Evolutionary conservation across 129 eudicot species (phyloP).

Genomic region (Daucus carota): DNA sequence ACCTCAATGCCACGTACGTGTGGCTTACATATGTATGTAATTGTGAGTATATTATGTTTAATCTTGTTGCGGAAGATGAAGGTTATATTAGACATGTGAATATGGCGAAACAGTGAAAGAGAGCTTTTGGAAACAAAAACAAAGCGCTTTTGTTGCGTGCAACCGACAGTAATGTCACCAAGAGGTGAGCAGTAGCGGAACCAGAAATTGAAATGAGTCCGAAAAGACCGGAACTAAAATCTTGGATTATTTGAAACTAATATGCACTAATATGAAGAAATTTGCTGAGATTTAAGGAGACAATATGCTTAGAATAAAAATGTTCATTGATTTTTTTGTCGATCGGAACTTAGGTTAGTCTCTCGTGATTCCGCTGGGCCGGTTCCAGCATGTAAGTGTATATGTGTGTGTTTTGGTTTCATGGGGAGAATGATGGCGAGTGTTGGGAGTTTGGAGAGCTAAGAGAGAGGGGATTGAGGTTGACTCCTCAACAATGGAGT

Average conservation of each 20-base stretch:
- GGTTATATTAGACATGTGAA: background rate
- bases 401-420: background rate
- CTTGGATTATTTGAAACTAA: too few species aligned
- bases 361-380: too few species aligned
- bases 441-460: slow-evolving; percentile 4
- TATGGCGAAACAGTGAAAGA: background rate
- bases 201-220: too few species aligned
- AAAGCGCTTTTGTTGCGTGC: slow-evolving; percentile 11
- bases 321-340: too few species aligned
- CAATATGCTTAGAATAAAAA: too few species aligned
- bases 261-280: too few species aligned
- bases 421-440: background rate
- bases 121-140: background rate
- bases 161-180: background rate
- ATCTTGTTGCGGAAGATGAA: background rate
- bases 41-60: background rate
- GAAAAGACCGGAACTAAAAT: too few species aligned
- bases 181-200: too few species aligned
- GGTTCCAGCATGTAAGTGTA: too few species aligned
- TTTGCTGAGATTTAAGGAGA: too few species aligned
- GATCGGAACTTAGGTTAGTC: too few species aligned
- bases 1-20: slow-evolving; percentile 3
- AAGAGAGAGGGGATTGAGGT: slow-evolving; percentile 5
- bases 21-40: too few species aligned
- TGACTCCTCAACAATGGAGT: slow-evolving; percentile 12